Percentiles rank a stretch among this genome's conserved stretches.
Conservation (phyloP, 352 stramenopile genomes). For the Pythium monospermum region DNA sequence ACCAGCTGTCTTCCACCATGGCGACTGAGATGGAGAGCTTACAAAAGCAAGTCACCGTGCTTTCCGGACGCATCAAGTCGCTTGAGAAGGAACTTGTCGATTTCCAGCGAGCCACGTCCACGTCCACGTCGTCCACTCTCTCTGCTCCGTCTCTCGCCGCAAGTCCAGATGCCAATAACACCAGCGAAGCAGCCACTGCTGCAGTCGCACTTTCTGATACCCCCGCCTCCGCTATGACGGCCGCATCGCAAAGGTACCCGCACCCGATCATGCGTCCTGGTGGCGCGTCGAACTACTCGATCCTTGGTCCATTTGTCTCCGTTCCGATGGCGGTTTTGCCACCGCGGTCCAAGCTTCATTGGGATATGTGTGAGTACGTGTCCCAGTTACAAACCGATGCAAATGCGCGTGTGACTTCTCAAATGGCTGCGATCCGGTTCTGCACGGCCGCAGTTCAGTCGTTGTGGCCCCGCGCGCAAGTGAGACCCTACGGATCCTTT, state of each 20-base stretch:
- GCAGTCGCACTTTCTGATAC: no score
- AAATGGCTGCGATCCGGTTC: constrained; percentile 70
- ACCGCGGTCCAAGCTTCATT: constrained; percentile 79
- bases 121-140: no score
- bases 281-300: constrained; percentile 34
- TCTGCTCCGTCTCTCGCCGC: no score
- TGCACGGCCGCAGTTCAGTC: constrained; percentile 83
- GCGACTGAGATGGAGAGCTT: constrained; percentile 9
- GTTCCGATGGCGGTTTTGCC: constrained; percentile 82
- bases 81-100: constrained; percentile 20
- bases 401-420: constrained; percentile 55
- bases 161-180: no score
- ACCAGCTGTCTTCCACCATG: constrained; percentile 1
- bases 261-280: constrained; percentile 28
- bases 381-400: constrained; percentile 73
- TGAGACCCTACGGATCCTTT: constrained; percentile 97
- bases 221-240: no score
- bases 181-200: no score
- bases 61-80: constrained; percentile 11
- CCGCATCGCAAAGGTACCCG: constrained; percentile 36
- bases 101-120: constrained; percentile 10
- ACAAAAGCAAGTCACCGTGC: constrained; percentile 10
- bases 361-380: constrained; percentile 85
- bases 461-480: constrained; percentile 93
- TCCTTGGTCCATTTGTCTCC: constrained; percentile 75